Conservation (phyloP, 2,329 filamentous ascomycete species). For the Botrytis galanthina region DNA sequence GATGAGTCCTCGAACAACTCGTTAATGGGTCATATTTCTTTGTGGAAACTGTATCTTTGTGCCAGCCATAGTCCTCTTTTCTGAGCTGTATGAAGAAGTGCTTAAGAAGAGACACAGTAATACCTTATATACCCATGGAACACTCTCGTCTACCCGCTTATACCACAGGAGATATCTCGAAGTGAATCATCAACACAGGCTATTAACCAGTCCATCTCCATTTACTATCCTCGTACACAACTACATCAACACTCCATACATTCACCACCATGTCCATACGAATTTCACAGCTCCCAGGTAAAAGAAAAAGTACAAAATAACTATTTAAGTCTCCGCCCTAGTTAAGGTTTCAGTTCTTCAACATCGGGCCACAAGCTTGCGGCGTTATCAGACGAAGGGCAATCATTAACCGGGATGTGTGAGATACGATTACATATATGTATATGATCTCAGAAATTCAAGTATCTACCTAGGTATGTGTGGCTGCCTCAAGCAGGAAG, state of each 20-base stretch:
- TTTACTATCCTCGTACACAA: not conserved
- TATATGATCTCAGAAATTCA: not conserved
- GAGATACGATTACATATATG: not conserved
- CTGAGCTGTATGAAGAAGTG: no score
- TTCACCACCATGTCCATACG: not conserved
- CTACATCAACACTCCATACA: not conserved
- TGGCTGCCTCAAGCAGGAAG: no score
- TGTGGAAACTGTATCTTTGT: not conserved
- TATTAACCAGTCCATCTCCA: rapidly evolving
- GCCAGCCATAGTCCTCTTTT: no score
- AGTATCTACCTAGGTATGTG: no score
- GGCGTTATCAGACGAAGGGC: rapidly evolving
- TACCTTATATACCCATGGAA: rapidly evolving
- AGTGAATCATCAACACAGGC: not conserved
- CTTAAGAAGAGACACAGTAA: not conserved
- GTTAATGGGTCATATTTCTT: rapidly evolving
- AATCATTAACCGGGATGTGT: not conserved
- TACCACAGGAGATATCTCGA: rapidly evolving
- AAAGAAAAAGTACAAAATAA: not conserved
- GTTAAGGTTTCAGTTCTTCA: rapidly evolving
- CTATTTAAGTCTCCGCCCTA: not conserved
- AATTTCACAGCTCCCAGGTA: rapidly evolving
- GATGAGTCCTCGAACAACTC: not conserved
- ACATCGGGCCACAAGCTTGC: rapidly evolving
- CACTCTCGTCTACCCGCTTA: not conserved